Percentiles rank a stretch among this genome's conserved stretches.
Conservation (phyloP, 306 rosid genomes). For the Cicer yamashitae region DNA sequence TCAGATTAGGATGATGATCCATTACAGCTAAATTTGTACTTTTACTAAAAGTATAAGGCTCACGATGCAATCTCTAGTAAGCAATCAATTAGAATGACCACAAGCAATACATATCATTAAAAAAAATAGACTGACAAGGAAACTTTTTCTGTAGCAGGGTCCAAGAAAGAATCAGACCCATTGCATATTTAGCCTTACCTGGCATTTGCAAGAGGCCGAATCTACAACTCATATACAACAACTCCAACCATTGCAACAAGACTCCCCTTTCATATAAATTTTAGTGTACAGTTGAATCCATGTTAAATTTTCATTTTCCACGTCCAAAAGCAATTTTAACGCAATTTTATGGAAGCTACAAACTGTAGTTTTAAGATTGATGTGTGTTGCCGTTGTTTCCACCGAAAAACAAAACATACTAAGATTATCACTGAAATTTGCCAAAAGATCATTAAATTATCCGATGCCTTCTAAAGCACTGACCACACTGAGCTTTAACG, state of each 20-base stretch:
- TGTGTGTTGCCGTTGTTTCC: too few relatives aligned
- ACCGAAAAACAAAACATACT: too few relatives aligned
- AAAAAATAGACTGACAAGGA: not conserved
- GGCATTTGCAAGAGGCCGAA: not conserved
- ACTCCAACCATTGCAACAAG: not conserved
- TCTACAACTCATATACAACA: not conserved
- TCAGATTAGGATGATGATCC: slow-evolving; percentile 12
- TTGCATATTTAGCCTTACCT: not conserved
- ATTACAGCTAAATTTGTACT: not conserved
- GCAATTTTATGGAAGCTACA: too few relatives aligned
- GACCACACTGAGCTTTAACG: not conserved
- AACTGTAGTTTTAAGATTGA: too few relatives aligned
- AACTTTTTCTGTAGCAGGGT: not conserved
- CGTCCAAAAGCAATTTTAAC: too few relatives aligned
- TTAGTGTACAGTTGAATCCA: too few relatives aligned
- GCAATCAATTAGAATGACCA: slow-evolving; percentile 23
- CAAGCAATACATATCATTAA: slow-evolving; percentile 24
- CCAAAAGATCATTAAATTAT: not conserved
- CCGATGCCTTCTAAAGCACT: not conserved
- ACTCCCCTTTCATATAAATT: not conserved
- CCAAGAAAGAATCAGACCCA: not conserved
- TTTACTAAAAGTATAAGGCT: slow-evolving; percentile 17
- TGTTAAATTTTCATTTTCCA: too few relatives aligned
- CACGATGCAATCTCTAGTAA: slow-evolving; percentile 4
- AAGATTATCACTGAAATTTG: not conserved